phyloP scores from a whole-genome alignment of 2,329 filamentous ascomycete species.

The Aureobasidium namibiae region DNA sequence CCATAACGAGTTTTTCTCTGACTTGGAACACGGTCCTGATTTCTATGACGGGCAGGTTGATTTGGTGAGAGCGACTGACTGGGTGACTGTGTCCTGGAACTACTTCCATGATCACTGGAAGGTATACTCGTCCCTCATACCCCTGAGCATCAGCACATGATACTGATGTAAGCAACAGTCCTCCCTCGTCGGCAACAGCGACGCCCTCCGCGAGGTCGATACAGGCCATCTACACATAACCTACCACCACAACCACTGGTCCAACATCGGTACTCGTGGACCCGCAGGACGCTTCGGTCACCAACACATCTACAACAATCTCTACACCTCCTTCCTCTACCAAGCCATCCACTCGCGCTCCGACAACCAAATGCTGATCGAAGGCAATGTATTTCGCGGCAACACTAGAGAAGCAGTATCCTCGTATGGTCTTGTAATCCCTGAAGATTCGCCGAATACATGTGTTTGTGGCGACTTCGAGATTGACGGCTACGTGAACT shows the following conservation, averaged over 20 bases:
- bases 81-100: slow-evolving; percentile 41
- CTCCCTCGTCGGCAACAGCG: slow-evolving; percentile 37
- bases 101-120: slow-evolving; percentile 45
- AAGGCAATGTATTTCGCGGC: slow-evolving; percentile 41
- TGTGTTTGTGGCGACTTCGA: slow-evolving; percentile 46
- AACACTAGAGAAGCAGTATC: slow-evolving; percentile 43
- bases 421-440: slow-evolving; percentile 49
- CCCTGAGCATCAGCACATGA: too few species aligned
- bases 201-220: slow-evolving; percentile 33
- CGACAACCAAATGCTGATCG: slow-evolving; percentile 43
- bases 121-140: neutral
- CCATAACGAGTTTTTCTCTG: slow-evolving; percentile 40
- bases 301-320: slow-evolving; percentile 44
- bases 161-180: slow-evolving; percentile 8
- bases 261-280: slow-evolving; percentile 38
- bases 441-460: slow-evolving; percentile 47
- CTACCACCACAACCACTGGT: slow-evolving; percentile 45
- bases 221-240: slow-evolving; percentile 39
- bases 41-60: slow-evolving; percentile 38
- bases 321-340: slow-evolving; percentile 40
- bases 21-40: slow-evolving; percentile 25
- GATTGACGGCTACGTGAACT: slow-evolving; percentile 47
- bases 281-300: slow-evolving; percentile 43
- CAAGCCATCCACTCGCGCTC: slow-evolving; percentile 43
- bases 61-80: slow-evolving; percentile 38